Evolutionary conservation across 202 grass and related monocot species (phyloP), one percentile per base, ranked within the genome.

Genomic region (Schoenoplectus tabernaemontani): DNA sequence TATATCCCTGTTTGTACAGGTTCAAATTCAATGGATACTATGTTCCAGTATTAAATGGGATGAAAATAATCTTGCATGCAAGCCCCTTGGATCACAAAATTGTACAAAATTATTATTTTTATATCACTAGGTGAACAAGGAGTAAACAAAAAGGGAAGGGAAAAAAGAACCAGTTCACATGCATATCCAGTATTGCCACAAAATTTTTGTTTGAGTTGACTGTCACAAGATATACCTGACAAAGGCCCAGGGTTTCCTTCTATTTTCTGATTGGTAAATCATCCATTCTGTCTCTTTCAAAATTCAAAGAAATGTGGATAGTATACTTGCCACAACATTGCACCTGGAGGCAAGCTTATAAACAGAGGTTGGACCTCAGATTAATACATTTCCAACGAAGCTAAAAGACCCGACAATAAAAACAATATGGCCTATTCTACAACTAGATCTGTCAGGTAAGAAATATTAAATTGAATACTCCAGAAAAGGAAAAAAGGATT

Each of bases 161-260:
- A 53, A 9, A 17, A 74, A 54, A 75, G 7, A 47, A 36, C 44
- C 3, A 54, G 2, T 75, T 75, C 70, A 75, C 70, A 54, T 75
- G 70, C 28, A 75, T 54, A 54, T 75, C 28, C 17, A 74, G 46
- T 26, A 53, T 15, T 16, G 15, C 44, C 44, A 54, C 64, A 73
- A 51, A 69, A 50, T 73, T 0, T 74, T 74, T 54, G 7, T 34
- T 33, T 75, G 28, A 54, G 59, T 80, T 80, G 57, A 42, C 23
- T 64, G 62, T 80, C 77, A 80, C 77, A 80, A 80, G 77, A n/a
- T n/a, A 80, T 63, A 63, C 77, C 24, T 64, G 23, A 50, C 46
- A 53, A 64, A 64, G 78, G 64, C 33, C 39, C 33, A 57, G 74
- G 32, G 48, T 22, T 63, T 64, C 46, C 57, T 62, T 23, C 37